A percentile compares a stretch with the other conserved stretches of the same genome.
phyloP scores from a whole-genome alignment of 2,329 filamentous ascomycete genomes.

The Sporothrix brunneoviolacea region DNA sequence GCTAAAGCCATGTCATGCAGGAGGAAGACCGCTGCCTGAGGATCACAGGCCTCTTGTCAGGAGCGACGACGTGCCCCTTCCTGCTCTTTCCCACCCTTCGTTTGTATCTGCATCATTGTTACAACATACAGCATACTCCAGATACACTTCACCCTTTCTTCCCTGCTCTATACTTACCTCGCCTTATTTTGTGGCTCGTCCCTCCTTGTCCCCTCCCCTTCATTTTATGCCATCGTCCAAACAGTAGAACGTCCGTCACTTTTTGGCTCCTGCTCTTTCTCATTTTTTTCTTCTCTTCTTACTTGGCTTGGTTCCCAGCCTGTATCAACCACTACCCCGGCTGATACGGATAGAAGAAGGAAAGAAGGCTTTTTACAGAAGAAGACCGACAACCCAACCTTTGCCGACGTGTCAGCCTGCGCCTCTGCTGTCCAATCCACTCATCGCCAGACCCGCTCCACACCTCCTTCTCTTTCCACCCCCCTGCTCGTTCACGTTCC shows the following conservation, averaged over 20 bases:
- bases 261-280: not conserved
- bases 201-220: too few relatives aligned
- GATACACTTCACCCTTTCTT: too few relatives aligned
- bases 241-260: not conserved
- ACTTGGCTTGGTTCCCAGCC: not conserved
- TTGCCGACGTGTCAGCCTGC: constrained; percentile 21
- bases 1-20: too few relatives aligned
- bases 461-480: constrained; percentile 13
- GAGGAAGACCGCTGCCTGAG: too few relatives aligned
- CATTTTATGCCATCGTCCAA: too few relatives aligned
- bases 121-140: too few relatives aligned
- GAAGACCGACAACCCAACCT: constrained; percentile 8
- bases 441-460: constrained; percentile 8
- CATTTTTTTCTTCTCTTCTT: not conserved
- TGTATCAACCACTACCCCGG: constrained; percentile 8
- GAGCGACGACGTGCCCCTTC: too few relatives aligned
- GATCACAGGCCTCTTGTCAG: too few relatives aligned
- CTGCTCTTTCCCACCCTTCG: too few relatives aligned
- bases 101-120: too few relatives aligned
- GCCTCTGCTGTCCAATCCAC: constrained; percentile 18
- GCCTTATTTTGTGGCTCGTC: too few relatives aligned
- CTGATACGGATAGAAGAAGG: constrained; percentile 3
- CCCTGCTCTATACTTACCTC: too few relatives aligned
- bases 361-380: not conserved
- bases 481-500: constrained; percentile 11